Evolutionary conservation across 257 asterid species (phyloP).

Genomic region (Solanum piurae): DNA sequence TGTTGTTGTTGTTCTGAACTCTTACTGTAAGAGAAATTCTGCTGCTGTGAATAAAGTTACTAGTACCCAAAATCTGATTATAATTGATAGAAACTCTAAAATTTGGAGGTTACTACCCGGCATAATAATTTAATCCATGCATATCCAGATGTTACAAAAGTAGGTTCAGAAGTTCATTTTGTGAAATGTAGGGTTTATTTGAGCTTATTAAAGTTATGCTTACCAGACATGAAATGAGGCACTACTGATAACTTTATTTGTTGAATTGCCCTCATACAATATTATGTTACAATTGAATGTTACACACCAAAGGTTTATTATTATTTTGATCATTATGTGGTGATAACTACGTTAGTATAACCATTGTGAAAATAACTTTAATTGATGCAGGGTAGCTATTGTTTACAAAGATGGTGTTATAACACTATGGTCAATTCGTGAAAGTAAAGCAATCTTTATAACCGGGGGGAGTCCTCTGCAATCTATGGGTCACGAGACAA

Average conservation of each 20-base stretch:
- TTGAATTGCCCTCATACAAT: not conserved
- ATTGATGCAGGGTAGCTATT: slow-evolving; percentile 52
- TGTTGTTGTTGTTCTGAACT: not conserved
- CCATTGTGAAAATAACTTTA: not conserved
- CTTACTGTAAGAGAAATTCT: not conserved
- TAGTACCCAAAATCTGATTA: not conserved
- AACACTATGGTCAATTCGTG: slow-evolving; percentile 67
- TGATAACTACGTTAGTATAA: not conserved
- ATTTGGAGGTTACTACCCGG: not conserved
- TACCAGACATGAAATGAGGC: not conserved
- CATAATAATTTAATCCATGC: not conserved
- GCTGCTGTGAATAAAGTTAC: not conserved
- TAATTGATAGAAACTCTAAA: not conserved
- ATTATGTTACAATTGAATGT: not conserved
- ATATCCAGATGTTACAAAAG: not conserved
- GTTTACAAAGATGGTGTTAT: slow-evolving; percentile 59
- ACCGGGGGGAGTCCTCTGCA: slow-evolving; percentile 39
- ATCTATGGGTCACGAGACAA: slow-evolving; percentile 45
- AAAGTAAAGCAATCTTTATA: slow-evolving; percentile 46
- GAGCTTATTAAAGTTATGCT: not conserved
- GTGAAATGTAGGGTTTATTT: not conserved
- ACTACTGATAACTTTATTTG: not conserved
- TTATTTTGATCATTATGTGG: not conserved
- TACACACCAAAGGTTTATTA: not conserved
- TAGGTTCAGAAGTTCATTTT: not conserved